Evolutionary conservation across 2,329 filamentous ascomycete genomes (phyloP).

Genomic region (Neonectria hederae): DNA sequence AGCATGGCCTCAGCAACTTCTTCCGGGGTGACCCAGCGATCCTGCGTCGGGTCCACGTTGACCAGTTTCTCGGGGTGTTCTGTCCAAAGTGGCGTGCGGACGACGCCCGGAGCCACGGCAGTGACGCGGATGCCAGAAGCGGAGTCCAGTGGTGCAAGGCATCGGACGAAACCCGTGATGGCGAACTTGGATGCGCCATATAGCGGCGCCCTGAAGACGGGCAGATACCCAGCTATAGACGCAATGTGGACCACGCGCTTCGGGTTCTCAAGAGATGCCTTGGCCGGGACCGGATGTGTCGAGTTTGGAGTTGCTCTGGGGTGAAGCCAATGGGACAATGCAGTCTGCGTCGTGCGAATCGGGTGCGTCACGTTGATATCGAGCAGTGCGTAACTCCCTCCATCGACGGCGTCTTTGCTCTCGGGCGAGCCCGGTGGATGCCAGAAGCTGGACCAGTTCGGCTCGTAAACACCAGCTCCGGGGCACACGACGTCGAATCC

Average conservation of each 20-base stretch:
- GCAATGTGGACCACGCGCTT: constrained; percentile 52
- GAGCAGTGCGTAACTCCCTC: constrained; percentile 47
- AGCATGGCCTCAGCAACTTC: constrained; percentile 58
- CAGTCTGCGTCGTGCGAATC: constrained; percentile 52
- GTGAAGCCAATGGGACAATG: constrained; percentile 50
- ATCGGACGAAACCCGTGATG: constrained; percentile 53
- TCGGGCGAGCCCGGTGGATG: constrained; percentile 50
- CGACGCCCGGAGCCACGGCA: constrained; percentile 56
- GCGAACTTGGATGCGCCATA: constrained; percentile 53
- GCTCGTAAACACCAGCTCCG: constrained; percentile 59
- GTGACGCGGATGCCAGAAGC: constrained; percentile 50
- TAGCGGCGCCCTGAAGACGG: constrained; percentile 47
- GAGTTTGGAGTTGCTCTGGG: constrained; percentile 26
- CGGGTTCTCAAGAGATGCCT: constrained; percentile 40
- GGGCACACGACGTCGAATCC: constrained; percentile 55
- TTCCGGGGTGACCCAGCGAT: constrained; percentile 53
- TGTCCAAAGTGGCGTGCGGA: constrained; percentile 57
- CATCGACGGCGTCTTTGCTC: constrained; percentile 44
- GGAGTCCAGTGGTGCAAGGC: constrained; percentile 49
- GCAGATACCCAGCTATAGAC: constrained; percentile 49
- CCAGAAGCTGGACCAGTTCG: constrained; percentile 55
- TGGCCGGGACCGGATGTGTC: neutral
- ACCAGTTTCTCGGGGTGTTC: constrained; percentile 56
- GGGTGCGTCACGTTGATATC: constrained; percentile 56
- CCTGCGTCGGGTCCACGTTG: constrained; percentile 46